Percentiles rank a stretch among this genome's conserved stretches.
These are phyloP conservation scores for Hemisphaericaspora nanyangensis DNA, from an alignment of 805 yeast species.

Conservation along the genomic window DNA sequence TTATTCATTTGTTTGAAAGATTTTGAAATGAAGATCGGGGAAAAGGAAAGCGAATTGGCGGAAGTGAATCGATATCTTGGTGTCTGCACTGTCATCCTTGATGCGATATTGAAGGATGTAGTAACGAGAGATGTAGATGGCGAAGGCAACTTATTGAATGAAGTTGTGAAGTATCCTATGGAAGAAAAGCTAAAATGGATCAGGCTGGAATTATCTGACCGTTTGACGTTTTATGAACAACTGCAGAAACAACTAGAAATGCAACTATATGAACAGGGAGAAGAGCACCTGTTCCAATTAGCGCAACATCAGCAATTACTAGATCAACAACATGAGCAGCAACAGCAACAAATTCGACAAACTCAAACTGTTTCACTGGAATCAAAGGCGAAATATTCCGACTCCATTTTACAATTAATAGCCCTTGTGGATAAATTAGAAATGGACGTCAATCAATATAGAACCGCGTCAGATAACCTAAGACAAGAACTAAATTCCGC, in stretches of 20 bases:
- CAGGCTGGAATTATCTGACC: too few relatives aligned
- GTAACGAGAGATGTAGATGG: too few relatives aligned
- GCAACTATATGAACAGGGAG: too few relatives aligned
- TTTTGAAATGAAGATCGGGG: conserved; percentile 28
- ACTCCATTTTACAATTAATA: conserved; percentile 17
- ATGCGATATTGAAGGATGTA: conserved; percentile 12
- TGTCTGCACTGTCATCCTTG: conserved; percentile 12
- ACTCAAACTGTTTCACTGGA: conserved; percentile 11
- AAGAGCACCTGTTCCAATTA: too few relatives aligned
- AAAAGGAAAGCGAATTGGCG: conserved; percentile 20
- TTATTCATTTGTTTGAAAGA: conserved; percentile 32
- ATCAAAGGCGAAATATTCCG: conserved; percentile 11
- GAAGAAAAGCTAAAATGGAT: too few relatives aligned
- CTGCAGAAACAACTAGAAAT: too few relatives aligned
- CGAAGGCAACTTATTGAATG: too few relatives aligned
- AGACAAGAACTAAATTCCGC: conserved; percentile 20
- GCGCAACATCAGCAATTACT: too few relatives aligned
- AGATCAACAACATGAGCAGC: too few relatives aligned
- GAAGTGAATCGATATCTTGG: conserved; percentile 11
- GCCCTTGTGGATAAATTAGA: conserved; percentile 20
- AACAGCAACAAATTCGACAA: too few relatives aligned
- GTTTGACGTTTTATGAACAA: too few relatives aligned
- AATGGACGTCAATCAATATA: conserved; percentile 17
- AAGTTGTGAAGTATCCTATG: too few relatives aligned
- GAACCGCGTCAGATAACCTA: conserved; percentile 15